Evolutionary conservation across 2,329 filamentous ascomycete genomes (phyloP), one percentile per base, ranked within the genome.

Genomic region (Calonectria hawksworthii): DNA sequence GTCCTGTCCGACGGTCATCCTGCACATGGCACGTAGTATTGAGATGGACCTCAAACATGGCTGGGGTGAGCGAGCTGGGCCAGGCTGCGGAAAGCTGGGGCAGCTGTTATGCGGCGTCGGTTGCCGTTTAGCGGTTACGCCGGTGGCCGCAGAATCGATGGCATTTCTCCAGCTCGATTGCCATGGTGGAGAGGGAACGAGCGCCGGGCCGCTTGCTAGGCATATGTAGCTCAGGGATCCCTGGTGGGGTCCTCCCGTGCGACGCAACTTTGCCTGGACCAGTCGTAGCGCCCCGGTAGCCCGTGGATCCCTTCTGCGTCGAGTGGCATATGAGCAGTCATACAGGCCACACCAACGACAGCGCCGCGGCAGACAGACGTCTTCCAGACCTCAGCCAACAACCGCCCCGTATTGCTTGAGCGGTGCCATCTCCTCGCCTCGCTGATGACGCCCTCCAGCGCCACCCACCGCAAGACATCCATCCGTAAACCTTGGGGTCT

Each of bases 161-260:
- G 56, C 66, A 41, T 41, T 64, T 59, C 68, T 68, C 70, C 70
- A 73, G 38, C 51, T 67, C 67, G 67, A 74, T 70, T 70, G 61
- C 56, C 61, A 74, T 61, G 38, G 71, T 67, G 38, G 61, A 65
- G 59, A 74, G 68, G 64, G 72, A 68, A 64, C 72, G 64, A 74
- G 72, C 72, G 68, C 41, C 72, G 68, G 68, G 59, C 68, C 72
- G 72, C 72, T 70, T 70, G 72, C 67, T 74, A 74, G 72, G 59
- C 66, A 66, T 61, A 50, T 71, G 72, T 74, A 74, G 72, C 64
- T 72, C 72, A 74, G 72, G 72, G 68, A 74, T 74, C 61, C 68
- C 68, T 68, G 68, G 72, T 72, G 72, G 68, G 67, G 72, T 72
- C 67, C 72, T 70, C 61, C 72, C 72, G 72, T 74, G 67, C 72